Base-by-base conservation (phyloP, 805 yeast genomes). In the Trichomonascus vanleenenianus region DNA sequence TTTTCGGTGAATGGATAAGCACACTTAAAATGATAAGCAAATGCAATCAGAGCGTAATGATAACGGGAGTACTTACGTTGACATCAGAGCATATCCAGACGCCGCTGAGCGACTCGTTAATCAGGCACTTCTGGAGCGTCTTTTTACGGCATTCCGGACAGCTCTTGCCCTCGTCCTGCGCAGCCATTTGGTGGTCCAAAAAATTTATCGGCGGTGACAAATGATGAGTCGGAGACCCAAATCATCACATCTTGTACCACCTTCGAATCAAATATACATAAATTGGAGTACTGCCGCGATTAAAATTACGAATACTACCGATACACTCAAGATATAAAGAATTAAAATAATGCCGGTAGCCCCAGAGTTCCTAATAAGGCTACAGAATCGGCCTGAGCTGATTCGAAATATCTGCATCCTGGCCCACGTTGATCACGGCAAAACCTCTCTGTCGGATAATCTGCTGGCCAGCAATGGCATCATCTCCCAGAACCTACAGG, bases 361-460 rank as follows among this genome's bases (percentile, higher is more conserved):
- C 2, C 72, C 83, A 3, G 81, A 78, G 34, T 79, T 81, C 27
- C 74, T 87, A 30, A 71, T 75, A 30, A 64, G 76, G 51, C 67
- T 88, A 15, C 97, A 91, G 62, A 71, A 71, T 53, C 76, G 83
- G 51, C 79, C 95, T 0, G 66, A 74, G 12, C 70, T 78, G 50
- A 79, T 91, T 27, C 73, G 98, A 50, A 93, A 93, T 64, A 86
- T 93, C 38, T 93, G 98, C 65, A 87, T 93, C 50, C 72, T 93
- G 42, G 99, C 99, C 0, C 99, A 93, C 65, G 98, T 93, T 19
- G 99, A 93, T 63, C 99, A 93, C 61, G 99, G 99, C 22, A 93
- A 93, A 66, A 93, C 99, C 0, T 86, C 97, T 1, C 70, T 93
- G 30, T 84, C 95, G 38, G 99, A 93, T 63, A 84, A 95, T 8